Evolutionary conservation across 2,329 filamentous ascomycete species (phyloP), one percentile per base, ranked within the genome.

Genomic region (Fusarium nygamai): DNA sequence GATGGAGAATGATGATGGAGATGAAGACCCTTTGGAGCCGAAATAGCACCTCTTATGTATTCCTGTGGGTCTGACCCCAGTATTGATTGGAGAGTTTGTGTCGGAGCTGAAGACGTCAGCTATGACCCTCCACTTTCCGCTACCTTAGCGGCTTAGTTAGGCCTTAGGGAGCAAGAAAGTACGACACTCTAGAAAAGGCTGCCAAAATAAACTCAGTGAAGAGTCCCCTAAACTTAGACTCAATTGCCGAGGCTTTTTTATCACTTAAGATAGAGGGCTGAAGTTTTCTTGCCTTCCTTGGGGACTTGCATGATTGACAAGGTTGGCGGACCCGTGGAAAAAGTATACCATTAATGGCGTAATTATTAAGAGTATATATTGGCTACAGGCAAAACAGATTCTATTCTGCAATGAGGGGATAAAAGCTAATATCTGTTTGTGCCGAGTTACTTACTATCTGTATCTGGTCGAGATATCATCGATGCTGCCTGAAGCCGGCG

Each of bases 51-150:
- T 14, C 17, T 9, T 7, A 10, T 29, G 19, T 14, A 22, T 29
- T 47, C 9, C 10, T 29, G 19, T 29, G 44, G 44, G 19, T 29
- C 44, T 20, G 13, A 5, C 44, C 19, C 24, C 44, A 20, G 44
- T 27, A 11, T 14, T 46, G 43, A 46, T 43, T 43, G 36, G 19
- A 39, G 38, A 7, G 38, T 7, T 39, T 39, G 20, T 39, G 20
- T 39, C 38, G 38, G 67, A 41, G 39, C 39, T 61, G 67, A 72
- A 59, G 63, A 74, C 71, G 71, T 69, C 71, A 74, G 67, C 71
- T 74, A 71, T 61, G 51, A 27, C 63, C 63, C 67, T 71, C 66
- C 66, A 71, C 66, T 71, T 73, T 71, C 53, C 46, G 44, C 44
- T 47, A 22, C 16, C n/a, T 6, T 24, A 39, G 12, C 7, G 38